A percentile compares a stretch with the other conserved stretches of the same genome.
Conservation (phyloP, 257 asterid genomes). For the Solanum ahanhuiri region DNA sequence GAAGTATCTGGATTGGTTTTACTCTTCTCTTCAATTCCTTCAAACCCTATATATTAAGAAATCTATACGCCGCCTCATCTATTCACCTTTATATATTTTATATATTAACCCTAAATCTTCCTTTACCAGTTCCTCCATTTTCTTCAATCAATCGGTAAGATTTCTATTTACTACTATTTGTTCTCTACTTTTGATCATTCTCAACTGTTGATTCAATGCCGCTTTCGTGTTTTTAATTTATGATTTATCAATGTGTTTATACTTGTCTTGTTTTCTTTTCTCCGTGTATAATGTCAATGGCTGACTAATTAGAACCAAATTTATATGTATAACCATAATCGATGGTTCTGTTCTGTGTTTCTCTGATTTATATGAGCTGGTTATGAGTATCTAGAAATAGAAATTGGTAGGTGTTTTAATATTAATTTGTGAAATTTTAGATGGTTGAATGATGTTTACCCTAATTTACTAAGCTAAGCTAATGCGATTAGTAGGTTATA, state of each 20-base stretch:
- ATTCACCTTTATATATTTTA: not conserved
- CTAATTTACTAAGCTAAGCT: not conserved
- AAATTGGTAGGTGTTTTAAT: not conserved
- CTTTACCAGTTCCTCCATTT: not conserved
- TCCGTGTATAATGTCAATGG: not conserved
- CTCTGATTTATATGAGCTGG: not conserved
- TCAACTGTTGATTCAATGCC: not conserved
- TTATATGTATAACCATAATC: not conserved
- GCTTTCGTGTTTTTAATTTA: not conserved
- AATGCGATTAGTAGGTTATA: not conserved
- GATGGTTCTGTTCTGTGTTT: not conserved
- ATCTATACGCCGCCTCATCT: slow-evolving; percentile 13
- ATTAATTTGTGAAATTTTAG: not conserved
- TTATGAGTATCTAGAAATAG: not conserved
- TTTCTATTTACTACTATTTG: not conserved
- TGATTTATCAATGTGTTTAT: not conserved
- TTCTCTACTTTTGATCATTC: not conserved
- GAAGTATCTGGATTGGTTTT: not conserved
- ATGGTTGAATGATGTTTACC: not conserved
- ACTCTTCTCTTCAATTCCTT: not conserved
- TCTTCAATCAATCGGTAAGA: slow-evolving; percentile 5
- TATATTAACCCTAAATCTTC: not conserved
- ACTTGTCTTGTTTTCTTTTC: not conserved
- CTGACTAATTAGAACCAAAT: not conserved
- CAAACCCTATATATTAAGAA: slow-evolving; percentile 10